Evolutionary conservation across 768 basidiomycete genomes (phyloP), one percentile per base, ranked within the genome.

Genomic region (Scleroderma bovista): DNA sequence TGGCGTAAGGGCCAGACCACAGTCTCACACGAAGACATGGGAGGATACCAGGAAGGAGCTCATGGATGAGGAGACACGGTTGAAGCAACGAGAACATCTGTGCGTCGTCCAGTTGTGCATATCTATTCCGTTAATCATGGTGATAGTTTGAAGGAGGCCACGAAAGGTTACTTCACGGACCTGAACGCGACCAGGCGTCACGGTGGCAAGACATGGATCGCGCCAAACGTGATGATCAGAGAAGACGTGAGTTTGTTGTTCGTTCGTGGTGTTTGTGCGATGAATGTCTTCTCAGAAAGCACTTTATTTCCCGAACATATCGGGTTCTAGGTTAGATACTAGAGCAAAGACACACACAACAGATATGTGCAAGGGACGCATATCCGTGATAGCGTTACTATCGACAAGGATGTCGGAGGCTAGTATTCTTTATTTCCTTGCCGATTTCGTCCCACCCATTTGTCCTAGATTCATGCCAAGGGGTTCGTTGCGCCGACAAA

Each of bases 181-280:
- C 74, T 84, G 36, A 88, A 89, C 59, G 82, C 84, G 62, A 86
- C 89, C 2, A 73, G 86, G 45, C 76, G 76, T 38, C 80, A 92
- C 57, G 93, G 92, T 15, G 95, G 95, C 15, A 98, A 98, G 71
- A 86, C 88, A 9, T 98, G 92, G 93, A 80, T 93, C 46, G 93
- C 93, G 11, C 94, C 93, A 1, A 82, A 78, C 19, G 86, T 88
- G 19, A 74, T 97, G 58, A 93, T 98, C 54, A 81, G 84, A 24
- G 89, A 93, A 71, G 91, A 95, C 56, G 94, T 94, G 61, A 57
- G 88, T 76, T 16, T n/a, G 2, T 11, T 17, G 13, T 1, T 13
- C 19, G 39, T 42, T 23, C 40, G 17, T 32, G 12, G 39, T 31
- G 22, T 44, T 17, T 33, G 10, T 23, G 12, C n/a, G 24, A 36